Evolutionary conservation across 2,329 filamentous ascomycete genomes (phyloP).

Genomic region (Exophiala sideris): DNA sequence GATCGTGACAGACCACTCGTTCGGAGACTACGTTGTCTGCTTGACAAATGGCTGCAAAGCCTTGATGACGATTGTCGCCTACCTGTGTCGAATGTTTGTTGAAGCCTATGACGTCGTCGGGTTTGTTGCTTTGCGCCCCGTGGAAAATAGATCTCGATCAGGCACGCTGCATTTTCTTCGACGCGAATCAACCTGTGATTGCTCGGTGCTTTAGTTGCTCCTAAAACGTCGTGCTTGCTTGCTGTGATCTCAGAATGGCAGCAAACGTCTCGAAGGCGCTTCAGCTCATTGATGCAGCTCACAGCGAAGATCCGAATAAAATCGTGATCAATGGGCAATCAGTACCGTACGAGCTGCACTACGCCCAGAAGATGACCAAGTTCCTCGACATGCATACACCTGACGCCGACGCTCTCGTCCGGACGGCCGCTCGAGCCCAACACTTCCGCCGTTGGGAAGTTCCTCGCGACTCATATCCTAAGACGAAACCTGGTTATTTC

Average conservation of each 20-base stretch:
- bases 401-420: constrained; percentile 62
- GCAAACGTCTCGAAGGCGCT: constrained; percentile 48
- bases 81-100: too few relatives aligned
- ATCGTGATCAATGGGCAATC: constrained; percentile 43
- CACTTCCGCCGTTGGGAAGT: constrained; percentile 86
- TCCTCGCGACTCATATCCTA: constrained; percentile 68
- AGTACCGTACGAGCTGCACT: constrained; percentile 75
- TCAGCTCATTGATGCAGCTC: constrained; percentile 68
- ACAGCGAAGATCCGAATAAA: constrained; percentile 64
- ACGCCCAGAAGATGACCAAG: constrained; percentile 72
- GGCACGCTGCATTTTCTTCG: too few relatives aligned
- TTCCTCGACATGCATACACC: constrained; percentile 65
- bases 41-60: too few relatives aligned
- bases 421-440: constrained; percentile 76
- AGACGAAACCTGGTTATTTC: constrained; percentile 72
- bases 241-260: constrained; percentile 15
- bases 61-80: too few relatives aligned
- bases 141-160: too few relatives aligned
- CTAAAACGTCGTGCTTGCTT: background rate
- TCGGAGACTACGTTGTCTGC: too few relatives aligned
- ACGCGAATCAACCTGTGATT: background rate
- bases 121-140: too few relatives aligned
- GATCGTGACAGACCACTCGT: too few relatives aligned
- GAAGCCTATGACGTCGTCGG: too few relatives aligned
- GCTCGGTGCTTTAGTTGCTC: background rate